A percentile compares a stretch with the other conserved stretches of the same genome.
These are phyloP conservation scores for Yarrowia keelungensis DNA, from an alignment of 805 yeast species.

Conservation along the genomic window DNA sequence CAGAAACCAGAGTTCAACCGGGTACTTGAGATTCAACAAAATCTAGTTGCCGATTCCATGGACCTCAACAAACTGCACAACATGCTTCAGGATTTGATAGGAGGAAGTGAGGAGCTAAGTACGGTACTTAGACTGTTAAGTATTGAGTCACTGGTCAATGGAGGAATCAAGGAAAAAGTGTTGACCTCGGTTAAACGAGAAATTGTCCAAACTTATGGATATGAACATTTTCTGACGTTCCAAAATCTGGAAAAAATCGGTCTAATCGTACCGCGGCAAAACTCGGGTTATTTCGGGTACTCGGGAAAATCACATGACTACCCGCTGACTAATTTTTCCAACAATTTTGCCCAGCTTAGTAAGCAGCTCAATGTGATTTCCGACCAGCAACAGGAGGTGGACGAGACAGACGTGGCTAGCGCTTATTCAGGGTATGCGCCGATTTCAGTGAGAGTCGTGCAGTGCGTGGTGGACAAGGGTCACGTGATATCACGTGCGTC, in stretches of 20 bases:
- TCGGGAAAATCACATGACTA: neutral
- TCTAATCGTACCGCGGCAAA: slow-evolving; percentile 52
- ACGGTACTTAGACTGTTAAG: slow-evolving; percentile 62
- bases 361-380: slow-evolving; percentile 41
- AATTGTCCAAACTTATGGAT: slow-evolving; percentile 70
- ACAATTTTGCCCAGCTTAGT: slow-evolving; percentile 53
- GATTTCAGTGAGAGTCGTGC: slow-evolving; percentile 69
- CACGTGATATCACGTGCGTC: slow-evolving; percentile 38
- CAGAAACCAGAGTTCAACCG: slow-evolving; percentile 48
- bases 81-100: slow-evolving; percentile 59
- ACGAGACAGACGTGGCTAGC: slow-evolving; percentile 58
- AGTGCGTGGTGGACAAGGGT: slow-evolving; percentile 66
- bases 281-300: slow-evolving; percentile 47
- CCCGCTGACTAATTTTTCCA: slow-evolving; percentile 24
- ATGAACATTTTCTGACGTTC: slow-evolving; percentile 57
- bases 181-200: slow-evolving; percentile 61
- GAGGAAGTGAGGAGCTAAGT: slow-evolving; percentile 53
- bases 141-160: slow-evolving; percentile 66
- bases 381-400: slow-evolving; percentile 49
- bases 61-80: slow-evolving; percentile 52
- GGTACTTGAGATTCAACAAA: slow-evolving; percentile 57
- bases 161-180: slow-evolving; percentile 74
- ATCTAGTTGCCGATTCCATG: slow-evolving; percentile 62
- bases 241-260: slow-evolving; percentile 59
- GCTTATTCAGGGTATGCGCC: slow-evolving; percentile 88